Evolutionary conservation across 441 rosid genomes (phyloP).

Genomic region (Adansonia rubrostipa): DNA sequence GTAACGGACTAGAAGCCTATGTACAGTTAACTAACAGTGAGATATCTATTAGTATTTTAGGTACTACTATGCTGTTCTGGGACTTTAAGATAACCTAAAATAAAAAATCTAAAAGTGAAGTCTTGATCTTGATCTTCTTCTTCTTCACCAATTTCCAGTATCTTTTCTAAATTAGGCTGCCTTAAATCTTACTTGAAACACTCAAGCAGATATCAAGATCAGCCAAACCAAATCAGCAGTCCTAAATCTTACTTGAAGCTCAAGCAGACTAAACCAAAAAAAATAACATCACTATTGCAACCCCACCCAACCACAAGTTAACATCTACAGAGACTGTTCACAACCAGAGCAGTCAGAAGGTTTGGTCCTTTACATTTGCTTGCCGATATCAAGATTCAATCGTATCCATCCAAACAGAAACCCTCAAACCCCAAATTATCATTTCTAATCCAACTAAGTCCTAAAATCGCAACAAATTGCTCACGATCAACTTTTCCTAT

Average conservation of each 20-base stretch:
- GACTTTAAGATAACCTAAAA: background rate
- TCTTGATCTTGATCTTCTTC: background rate
- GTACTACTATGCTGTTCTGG: no score
- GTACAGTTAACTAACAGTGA: no score
- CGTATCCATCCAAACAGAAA: background rate
- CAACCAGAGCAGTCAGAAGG: slow-evolving; percentile 2
- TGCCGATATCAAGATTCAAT: background rate
- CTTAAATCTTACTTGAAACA: background rate
- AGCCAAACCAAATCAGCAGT: background rate
- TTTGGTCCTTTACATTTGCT: background rate
- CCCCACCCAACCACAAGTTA: background rate
- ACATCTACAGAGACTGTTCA: background rate
- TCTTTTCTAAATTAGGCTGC: background rate
- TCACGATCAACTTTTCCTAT: background rate
- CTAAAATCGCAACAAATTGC: background rate
- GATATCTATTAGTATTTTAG: no score
- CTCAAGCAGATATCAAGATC: background rate
- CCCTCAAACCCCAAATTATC: background rate
- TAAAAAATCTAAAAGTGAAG: background rate
- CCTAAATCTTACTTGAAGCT: background rate
- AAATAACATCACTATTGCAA: background rate
- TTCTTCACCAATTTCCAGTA: background rate
- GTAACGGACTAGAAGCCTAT: no score
- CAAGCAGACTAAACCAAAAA: background rate
- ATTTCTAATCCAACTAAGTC: background rate